These are phyloP conservation scores for Elongisporangium undulatum DNA, from an alignment of 352 stramenopile species.

Conservation along the genomic window DNA sequence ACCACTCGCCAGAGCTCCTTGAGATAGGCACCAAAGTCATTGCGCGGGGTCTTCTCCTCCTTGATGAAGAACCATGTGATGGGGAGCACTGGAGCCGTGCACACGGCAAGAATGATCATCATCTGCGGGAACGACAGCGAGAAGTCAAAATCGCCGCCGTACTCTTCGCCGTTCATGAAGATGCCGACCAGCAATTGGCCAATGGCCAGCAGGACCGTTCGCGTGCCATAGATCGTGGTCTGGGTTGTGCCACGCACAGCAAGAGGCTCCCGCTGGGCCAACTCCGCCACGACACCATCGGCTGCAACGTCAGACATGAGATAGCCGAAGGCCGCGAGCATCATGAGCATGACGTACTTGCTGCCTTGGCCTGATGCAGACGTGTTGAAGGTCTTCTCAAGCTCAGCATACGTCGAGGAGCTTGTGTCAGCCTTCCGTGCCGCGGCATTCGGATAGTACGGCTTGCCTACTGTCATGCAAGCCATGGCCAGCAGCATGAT, in stretches of 20 bases:
- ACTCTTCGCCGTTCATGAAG: slow-evolving; percentile 24
- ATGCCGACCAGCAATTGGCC: slow-evolving; percentile 15
- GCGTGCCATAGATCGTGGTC: slow-evolving; percentile 26
- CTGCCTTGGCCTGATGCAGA: slow-evolving; percentile 7
- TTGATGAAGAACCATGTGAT: slow-evolving; percentile 23
- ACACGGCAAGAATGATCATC: slow-evolving; percentile 21
- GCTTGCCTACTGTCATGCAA: slow-evolving; percentile 8
- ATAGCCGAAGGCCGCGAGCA: slow-evolving; percentile 24
- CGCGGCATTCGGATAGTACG: slow-evolving; percentile 22
- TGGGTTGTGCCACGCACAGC: slow-evolving; percentile 26
- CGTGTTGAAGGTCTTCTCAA: slow-evolving; percentile 11
- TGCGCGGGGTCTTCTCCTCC: slow-evolving; percentile 17
- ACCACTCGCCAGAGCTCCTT: slow-evolving; percentile 10
- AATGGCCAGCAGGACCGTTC: slow-evolving; percentile 16
- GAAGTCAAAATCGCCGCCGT: slow-evolving; percentile 23
- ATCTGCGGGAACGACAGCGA: slow-evolving; percentile 15
- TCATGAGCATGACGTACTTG: slow-evolving; percentile 31
- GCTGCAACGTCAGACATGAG: slow-evolving; percentile 21
- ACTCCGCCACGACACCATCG: slow-evolving; percentile 23
- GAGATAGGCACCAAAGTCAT: slow-evolving; percentile 13
- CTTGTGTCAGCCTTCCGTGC: slow-evolving; percentile 1
- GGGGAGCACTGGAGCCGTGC: slow-evolving; percentile 12
- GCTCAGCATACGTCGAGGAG: slow-evolving; percentile 5
- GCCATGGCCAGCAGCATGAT: slow-evolving; percentile 24
- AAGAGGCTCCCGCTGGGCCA: slow-evolving; percentile 29